These are phyloP conservation scores for Phytomonas sp. DNA, from an alignment of 208 protist genomes.

Conservation along the genomic window DNA sequence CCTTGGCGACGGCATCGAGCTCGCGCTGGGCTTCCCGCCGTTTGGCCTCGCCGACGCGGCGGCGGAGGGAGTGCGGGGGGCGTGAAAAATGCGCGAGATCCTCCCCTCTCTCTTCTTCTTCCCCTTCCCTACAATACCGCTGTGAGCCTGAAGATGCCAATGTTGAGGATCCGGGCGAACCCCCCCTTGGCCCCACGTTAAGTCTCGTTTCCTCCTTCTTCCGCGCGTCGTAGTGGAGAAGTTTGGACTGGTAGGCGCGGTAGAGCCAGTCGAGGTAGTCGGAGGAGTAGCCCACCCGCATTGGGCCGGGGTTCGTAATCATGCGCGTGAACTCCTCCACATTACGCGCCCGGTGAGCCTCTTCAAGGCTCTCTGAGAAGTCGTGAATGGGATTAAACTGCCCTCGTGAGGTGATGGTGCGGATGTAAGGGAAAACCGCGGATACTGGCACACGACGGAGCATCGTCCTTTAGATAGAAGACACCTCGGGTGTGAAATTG, in stretches of 20 bases:
- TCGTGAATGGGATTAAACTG: constrained; percentile 83
- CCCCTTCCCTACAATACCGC: too few relatives aligned
- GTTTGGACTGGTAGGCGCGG: constrained; percentile 57
- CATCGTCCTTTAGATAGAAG: constrained; percentile 5
- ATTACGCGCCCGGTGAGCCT: constrained; percentile 25
- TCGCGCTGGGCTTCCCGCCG: constrained; percentile 39
- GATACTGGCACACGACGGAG: neutral
- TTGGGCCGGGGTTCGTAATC: constrained; percentile 74
- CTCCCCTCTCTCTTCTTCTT: constrained; percentile 19
- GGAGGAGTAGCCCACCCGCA: constrained; percentile 69
- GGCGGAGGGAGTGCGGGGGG: constrained; percentile 46
- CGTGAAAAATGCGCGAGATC: constrained; percentile 45
- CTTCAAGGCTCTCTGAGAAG: constrained; percentile 38
- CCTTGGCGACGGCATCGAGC: constrained; percentile 36
- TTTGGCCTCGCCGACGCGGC: constrained; percentile 39
- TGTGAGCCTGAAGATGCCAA: too few relatives aligned
- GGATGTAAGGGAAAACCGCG: constrained; percentile 1
- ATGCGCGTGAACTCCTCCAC: constrained; percentile 53
- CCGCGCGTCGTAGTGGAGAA: constrained; percentile 38
- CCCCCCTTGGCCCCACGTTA: neutral
- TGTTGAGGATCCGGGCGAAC: too few relatives aligned
- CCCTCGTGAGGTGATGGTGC: constrained; percentile 52
- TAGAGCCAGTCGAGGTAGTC: constrained; percentile 88
- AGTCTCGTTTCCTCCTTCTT: constrained; percentile 31
- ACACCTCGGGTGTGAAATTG: neutral